These are phyloP conservation scores for Senna siamea DNA, from an alignment of 306 rosid genomes.

Conservation along the genomic window DNA sequence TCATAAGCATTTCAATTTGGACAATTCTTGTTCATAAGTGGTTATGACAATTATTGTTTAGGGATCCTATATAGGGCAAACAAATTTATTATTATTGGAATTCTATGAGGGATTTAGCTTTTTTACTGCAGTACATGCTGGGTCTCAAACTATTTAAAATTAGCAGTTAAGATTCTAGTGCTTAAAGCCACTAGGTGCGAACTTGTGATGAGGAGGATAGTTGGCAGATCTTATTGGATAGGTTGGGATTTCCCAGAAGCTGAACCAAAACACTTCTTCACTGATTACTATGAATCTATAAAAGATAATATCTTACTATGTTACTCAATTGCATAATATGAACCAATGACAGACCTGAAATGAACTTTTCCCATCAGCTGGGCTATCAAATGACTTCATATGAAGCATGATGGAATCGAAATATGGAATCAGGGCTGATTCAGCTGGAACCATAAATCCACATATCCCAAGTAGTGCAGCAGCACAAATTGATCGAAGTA, in stretches of 20 bases:
- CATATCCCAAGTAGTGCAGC: conserved; percentile 89
- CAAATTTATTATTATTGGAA: background rate
- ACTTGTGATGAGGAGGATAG: background rate
- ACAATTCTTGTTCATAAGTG: background rate
- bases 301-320: background rate
- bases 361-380: conserved; percentile 95
- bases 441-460: conserved; percentile 94
- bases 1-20: background rate
- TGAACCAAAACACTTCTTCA: background rate
- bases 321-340: conserved; percentile 27
- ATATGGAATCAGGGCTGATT: conserved; percentile 82
- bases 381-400: conserved; percentile 97
- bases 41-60: background rate
- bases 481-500: conserved; percentile 92
- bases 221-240: background rate
- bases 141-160: background rate
- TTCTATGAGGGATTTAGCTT: background rate
- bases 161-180: background rate
- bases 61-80: background rate
- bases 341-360: conserved; percentile 69
- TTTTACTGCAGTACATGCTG: background rate
- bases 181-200: background rate
- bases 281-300: background rate
- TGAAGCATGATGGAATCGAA: conserved; percentile 90
- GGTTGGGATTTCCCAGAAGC: background rate